Conservation (phyloP, 306 rosid species). For the Quercus engelmannii region DNA sequence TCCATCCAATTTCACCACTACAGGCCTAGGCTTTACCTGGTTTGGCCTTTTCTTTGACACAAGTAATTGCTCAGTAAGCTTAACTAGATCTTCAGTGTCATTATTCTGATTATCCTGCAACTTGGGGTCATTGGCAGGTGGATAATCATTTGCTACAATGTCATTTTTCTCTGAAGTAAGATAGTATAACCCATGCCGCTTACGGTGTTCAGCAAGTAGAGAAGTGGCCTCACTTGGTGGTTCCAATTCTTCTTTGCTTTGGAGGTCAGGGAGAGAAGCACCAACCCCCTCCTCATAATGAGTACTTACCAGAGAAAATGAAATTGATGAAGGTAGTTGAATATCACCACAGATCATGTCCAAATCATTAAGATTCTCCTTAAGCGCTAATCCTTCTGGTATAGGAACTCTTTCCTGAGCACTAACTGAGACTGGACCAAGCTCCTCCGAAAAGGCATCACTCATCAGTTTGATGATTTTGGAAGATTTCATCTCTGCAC, state of each 20-base stretch:
- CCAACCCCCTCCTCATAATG: conserved; percentile 27
- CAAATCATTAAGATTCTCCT: conserved; percentile 72
- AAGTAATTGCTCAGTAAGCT: conserved; percentile 70
- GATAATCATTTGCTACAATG: conserved; percentile 53
- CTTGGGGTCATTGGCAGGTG: conserved; percentile 72
- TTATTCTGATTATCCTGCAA: conserved; percentile 30
- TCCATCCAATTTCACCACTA: conserved; percentile 88
- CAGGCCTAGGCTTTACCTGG: conserved; percentile 79
- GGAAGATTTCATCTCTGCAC: conserved; percentile 40
- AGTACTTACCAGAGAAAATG: conserved; percentile 43
- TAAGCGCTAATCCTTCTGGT: conserved; percentile 73
- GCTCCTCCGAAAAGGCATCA: conserved; percentile 55
- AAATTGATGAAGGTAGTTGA: conserved; percentile 45
- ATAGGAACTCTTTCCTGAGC: conserved; percentile 79
- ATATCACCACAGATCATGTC: conserved; percentile 54
- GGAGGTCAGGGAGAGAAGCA: conserved; percentile 33
- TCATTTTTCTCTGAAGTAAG: conserved; percentile 74
- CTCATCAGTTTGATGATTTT: conserved; percentile 41
- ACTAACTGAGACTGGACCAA: conserved; percentile 70
- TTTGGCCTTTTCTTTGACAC: conserved; percentile 62
- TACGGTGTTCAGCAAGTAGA: conserved; percentile 78
- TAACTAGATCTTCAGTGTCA: conserved; percentile 63
- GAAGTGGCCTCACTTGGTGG: conserved; percentile 64
- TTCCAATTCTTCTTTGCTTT: conserved; percentile 45
- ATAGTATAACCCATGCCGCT: conserved; percentile 84